A percentile compares a stretch with the other conserved stretches of the same genome.
These are phyloP conservation scores for Aspergillus sparsus DNA, from an alignment of 495 filamentous ascomycete genomes.

Conservation along the genomic window DNA sequence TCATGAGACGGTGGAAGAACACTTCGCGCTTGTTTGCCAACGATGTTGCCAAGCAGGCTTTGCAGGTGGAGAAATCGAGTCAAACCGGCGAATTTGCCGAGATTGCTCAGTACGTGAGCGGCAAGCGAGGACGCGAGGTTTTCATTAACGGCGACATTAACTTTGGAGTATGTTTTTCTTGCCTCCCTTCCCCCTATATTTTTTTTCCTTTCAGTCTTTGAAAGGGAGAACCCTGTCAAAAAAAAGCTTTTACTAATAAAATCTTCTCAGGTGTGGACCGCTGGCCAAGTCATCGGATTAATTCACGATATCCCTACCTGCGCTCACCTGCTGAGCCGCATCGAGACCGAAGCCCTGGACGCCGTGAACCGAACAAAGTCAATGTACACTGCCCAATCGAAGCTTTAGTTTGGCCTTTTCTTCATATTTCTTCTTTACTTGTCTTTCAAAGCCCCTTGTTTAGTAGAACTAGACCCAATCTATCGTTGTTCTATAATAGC, in stretches of 20 bases:
- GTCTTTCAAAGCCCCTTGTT: not conserved
- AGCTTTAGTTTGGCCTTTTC: slow-evolving; percentile 31
- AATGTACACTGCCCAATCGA: slow-evolving; percentile 41
- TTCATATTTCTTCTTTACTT: slow-evolving; percentile 7
- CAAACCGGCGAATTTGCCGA: slow-evolving; percentile 87
- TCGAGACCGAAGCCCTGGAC: slow-evolving; percentile 66
- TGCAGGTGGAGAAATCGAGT: slow-evolving; percentile 83
- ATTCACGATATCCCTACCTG: slow-evolving; percentile 72
- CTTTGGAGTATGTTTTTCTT: slow-evolving; percentile 68
- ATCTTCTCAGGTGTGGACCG: slow-evolving; percentile 63
- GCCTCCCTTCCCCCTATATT: slow-evolving; percentile 1
- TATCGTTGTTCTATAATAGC: too few species aligned
- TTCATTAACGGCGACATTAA: slow-evolving; percentile 91
- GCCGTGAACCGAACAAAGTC: slow-evolving; percentile 40
- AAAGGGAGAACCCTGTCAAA: not conserved
- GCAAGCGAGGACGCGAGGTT: slow-evolving; percentile 86
- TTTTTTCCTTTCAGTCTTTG: slow-evolving; percentile 2
- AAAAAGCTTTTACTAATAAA: slow-evolving; percentile 6
- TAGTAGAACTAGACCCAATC: slow-evolving; percentile 13
- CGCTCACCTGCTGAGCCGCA: slow-evolving; percentile 55
- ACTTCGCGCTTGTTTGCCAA: slow-evolving; percentile 87
- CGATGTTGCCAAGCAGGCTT: slow-evolving; percentile 77
- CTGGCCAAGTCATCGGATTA: slow-evolving; percentile 68
- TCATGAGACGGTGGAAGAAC: slow-evolving; percentile 91
- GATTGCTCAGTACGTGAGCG: slow-evolving; percentile 86